These are phyloP conservation scores for Scutellaria minor DNA, from an alignment of 257 asterid species.

Conservation along the genomic window DNA sequence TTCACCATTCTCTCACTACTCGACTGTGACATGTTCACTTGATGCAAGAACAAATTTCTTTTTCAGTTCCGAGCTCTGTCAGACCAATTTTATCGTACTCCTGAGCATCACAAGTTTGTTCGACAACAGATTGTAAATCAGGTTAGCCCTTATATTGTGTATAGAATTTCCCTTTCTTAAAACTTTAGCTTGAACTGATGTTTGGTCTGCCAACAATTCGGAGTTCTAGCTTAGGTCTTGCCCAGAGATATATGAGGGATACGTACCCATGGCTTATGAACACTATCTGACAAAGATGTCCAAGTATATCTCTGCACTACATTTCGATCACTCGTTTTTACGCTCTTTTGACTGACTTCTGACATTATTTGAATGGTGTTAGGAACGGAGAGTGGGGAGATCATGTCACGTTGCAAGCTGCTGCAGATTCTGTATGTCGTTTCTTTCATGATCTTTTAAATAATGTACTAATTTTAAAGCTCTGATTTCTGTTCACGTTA, in stretches of 20 bases:
- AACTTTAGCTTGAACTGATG: slow-evolving; percentile 29
- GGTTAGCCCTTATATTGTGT: slow-evolving; percentile 49
- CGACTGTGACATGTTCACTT: background rate
- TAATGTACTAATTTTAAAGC: background rate
- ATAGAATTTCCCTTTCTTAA: background rate
- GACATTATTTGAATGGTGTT: slow-evolving; percentile 34
- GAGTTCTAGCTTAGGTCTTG: slow-evolving; percentile 70
- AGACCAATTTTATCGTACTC: slow-evolving; percentile 91
- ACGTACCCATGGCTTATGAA: slow-evolving; percentile 92
- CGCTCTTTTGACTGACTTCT: slow-evolving; percentile 29
- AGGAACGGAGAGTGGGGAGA: slow-evolving; percentile 99
- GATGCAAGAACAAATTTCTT: slow-evolving; percentile 3
- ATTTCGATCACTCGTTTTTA: slow-evolving; percentile 31
- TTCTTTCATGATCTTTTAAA: background rate
- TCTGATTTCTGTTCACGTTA: background rate
- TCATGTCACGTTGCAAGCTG: slow-evolving; percentile 97
- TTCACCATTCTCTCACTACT: background rate
- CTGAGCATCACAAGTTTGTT: slow-evolving; percentile 92
- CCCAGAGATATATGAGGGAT: slow-evolving; percentile 86
- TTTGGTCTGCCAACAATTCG: slow-evolving; percentile 35
- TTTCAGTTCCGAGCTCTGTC: slow-evolving; percentile 91
- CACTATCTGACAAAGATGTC: slow-evolving; percentile 80
- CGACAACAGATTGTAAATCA: slow-evolving; percentile 88
- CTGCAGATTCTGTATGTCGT: slow-evolving; percentile 84
- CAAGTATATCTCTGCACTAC: slow-evolving; percentile 57